phyloP scores from a whole-genome alignment of 352 stramenopile species.

The Phytophthora pistaciae region DNA sequence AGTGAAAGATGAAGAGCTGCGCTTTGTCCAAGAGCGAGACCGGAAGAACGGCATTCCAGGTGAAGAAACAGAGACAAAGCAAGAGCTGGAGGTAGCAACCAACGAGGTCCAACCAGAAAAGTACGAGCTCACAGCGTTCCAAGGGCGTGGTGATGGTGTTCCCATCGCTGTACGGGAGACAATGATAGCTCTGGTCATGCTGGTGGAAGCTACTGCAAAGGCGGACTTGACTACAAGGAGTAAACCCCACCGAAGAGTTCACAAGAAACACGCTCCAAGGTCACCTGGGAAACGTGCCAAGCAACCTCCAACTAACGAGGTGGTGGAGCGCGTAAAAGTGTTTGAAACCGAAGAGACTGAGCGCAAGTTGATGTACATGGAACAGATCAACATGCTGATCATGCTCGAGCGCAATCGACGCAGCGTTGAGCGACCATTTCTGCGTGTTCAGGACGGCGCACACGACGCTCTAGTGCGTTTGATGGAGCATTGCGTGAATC shows the following conservation, averaged over 20 bases:
- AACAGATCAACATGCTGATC: slow-evolving; percentile 60
- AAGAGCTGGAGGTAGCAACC: neutral
- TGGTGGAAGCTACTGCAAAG: slow-evolving; percentile 25
- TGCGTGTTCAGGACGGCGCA: slow-evolving; percentile 59
- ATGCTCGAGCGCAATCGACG: slow-evolving; percentile 57
- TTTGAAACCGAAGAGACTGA: slow-evolving; percentile 63
- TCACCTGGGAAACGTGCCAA: slow-evolving; percentile 17
- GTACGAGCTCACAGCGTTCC: slow-evolving; percentile 15
- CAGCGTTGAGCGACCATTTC: slow-evolving; percentile 45
- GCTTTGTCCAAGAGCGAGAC: slow-evolving; percentile 25
- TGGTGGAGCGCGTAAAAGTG: slow-evolving; percentile 34
- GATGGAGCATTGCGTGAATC: slow-evolving; percentile 62
- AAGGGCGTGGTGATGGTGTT: neutral
- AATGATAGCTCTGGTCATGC: slow-evolving; percentile 19
- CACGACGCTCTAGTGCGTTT: slow-evolving; percentile 60
- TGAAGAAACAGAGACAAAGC: slow-evolving; percentile 4
- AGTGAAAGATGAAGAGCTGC: slow-evolving; percentile 61
- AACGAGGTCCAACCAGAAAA: neutral
- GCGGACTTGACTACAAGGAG: neutral
- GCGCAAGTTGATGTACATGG: slow-evolving; percentile 46
- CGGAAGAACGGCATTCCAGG: slow-evolving; percentile 13
- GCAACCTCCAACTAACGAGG: slow-evolving; percentile 3
- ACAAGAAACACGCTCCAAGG: slow-evolving; percentile 18
- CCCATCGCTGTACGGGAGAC: slow-evolving; percentile 18
- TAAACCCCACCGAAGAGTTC: slow-evolving; percentile 20